A percentile compares a stretch with the other conserved stretches of the same genome.
These are phyloP conservation scores for Laburnicola sp. DNA, from an alignment of 2,329 filamentous ascomycete species.

Conservation along the genomic window DNA sequence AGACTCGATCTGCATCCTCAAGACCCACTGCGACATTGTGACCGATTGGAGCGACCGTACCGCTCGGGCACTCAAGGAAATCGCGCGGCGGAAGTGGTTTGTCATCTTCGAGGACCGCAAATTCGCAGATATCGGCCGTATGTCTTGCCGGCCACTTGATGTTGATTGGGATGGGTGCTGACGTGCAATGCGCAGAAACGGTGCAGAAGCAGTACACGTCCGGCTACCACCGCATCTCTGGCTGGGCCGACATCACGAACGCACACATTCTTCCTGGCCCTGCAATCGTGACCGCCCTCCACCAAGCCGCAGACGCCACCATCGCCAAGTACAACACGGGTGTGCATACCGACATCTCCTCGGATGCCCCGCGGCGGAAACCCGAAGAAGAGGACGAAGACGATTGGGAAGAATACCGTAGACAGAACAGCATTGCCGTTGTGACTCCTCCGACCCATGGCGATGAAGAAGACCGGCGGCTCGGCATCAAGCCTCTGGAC, in stretches of 20 bases:
- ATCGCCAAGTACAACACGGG: conserved; percentile 55
- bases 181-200: conserved; percentile 46
- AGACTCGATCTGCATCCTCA: conserved; percentile 63
- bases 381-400: conserved; percentile 32
- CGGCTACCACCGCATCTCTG: conserved; percentile 55
- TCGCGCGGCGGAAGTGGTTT: conserved; percentile 55
- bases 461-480: conserved; percentile 34
- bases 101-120: conserved; percentile 60
- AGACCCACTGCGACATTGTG: conserved; percentile 65
- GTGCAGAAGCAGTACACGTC: conserved; percentile 59
- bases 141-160: conserved; percentile 19
- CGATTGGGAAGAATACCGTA: conserved; percentile 44
- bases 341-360: conserved; percentile 56
- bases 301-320: conserved; percentile 52
- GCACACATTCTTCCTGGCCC: conserved; percentile 58
- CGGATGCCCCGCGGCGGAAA: conserved; percentile 31
- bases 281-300: conserved; percentile 55
- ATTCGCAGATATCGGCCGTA: conserved; percentile 60
- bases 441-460: conserved; percentile 34
- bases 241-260: conserved; percentile 58
- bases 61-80: conserved; percentile 52
- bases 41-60: conserved; percentile 63
- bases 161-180: conserved; percentile 8
- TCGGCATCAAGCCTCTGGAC: conserved; percentile 50
- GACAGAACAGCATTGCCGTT: conserved; percentile 25